These are phyloP conservation scores for Platanthera zijinensis DNA, from an alignment of 106 monocot species.

Conservation along the genomic window DNA sequence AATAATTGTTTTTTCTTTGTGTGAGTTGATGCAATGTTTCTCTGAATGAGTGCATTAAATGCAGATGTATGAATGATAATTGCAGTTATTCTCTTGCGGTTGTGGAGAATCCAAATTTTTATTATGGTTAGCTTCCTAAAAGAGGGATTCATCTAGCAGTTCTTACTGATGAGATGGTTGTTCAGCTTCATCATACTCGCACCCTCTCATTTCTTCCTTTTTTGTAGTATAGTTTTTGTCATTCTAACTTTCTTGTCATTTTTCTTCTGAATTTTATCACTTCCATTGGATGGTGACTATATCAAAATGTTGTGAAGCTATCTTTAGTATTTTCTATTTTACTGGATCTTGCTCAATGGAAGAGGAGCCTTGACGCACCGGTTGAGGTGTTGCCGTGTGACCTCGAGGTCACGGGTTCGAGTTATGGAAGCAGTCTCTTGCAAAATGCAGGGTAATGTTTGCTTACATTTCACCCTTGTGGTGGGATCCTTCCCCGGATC, in stretches of 20 bases:
- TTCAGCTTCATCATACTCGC: neutral
- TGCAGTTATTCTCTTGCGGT: neutral
- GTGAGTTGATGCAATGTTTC: neutral
- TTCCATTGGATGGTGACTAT: neutral
- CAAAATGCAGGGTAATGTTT: no score
- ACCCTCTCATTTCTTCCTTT: neutral
- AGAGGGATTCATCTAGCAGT: neutral
- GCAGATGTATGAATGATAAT: neutral
- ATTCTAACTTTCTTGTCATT: no score
- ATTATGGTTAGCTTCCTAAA: neutral
- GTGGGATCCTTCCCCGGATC: no score
- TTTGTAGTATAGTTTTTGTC: neutral
- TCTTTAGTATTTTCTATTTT: neutral
- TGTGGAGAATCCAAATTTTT: neutral
- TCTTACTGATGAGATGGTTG: neutral
- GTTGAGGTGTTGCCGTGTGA: no score
- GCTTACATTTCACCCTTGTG: no score
- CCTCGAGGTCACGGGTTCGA: no score
- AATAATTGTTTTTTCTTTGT: neutral
- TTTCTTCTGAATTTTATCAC: neutral
- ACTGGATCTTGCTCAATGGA: no score
- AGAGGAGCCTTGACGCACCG: no score
- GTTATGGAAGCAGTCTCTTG: no score
- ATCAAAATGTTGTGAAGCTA: neutral
- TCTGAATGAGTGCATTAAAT: neutral